A percentile compares a stretch with the other conserved stretches of the same genome.
Conservation (phyloP, 2,329 filamentous ascomycete species). For the Neofusicoccum umdonicola region DNA sequence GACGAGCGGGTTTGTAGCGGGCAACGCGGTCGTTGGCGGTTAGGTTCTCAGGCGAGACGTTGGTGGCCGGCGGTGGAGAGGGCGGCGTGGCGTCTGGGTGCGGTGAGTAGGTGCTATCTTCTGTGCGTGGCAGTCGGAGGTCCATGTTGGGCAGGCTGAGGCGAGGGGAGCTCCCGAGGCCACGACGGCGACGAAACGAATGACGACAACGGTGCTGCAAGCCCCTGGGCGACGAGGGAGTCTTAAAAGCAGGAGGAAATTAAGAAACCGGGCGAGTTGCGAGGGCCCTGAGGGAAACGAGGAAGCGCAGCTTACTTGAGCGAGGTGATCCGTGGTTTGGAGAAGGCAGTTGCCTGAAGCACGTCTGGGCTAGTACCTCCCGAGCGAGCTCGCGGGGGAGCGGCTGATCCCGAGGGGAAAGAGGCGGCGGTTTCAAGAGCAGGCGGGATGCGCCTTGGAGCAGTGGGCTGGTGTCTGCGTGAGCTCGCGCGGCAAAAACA, state of each 20-base stretch:
- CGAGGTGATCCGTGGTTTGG: not conserved
- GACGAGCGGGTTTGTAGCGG: conserved; percentile 2
- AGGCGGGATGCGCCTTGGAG: not conserved
- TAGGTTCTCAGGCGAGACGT: conserved; percentile 4
- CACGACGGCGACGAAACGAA: conserved; percentile 11
- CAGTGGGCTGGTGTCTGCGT: not conserved
- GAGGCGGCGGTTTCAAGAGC: not conserved
- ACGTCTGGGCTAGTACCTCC: conserved; percentile 4
- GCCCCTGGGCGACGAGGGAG: conserved; percentile 5
- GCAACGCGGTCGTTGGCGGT: conserved; percentile 11
- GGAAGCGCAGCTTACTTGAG: conserved; percentile 16
- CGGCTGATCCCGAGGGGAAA: conserved; percentile 11
- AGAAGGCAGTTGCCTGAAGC: conserved; percentile 8
- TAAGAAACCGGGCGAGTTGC: conserved; percentile 6
- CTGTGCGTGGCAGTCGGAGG: conserved; percentile 13
- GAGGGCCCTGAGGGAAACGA: not conserved
- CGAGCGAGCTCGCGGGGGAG: conserved; percentile 12
- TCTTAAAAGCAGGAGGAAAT: not conserved
- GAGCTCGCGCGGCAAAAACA: not conserved
- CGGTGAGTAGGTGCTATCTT: conserved; percentile 13
- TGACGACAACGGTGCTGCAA: conserved; percentile 6
- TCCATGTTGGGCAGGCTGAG: conserved; percentile 13
- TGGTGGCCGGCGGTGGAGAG: not conserved
- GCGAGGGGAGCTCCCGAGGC: conserved; percentile 11
- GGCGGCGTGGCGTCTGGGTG: conserved; percentile 10